These are phyloP conservation scores for Sporothrix protearum DNA, from an alignment of 2,329 filamentous ascomycete species.

Conservation along the genomic window DNA sequence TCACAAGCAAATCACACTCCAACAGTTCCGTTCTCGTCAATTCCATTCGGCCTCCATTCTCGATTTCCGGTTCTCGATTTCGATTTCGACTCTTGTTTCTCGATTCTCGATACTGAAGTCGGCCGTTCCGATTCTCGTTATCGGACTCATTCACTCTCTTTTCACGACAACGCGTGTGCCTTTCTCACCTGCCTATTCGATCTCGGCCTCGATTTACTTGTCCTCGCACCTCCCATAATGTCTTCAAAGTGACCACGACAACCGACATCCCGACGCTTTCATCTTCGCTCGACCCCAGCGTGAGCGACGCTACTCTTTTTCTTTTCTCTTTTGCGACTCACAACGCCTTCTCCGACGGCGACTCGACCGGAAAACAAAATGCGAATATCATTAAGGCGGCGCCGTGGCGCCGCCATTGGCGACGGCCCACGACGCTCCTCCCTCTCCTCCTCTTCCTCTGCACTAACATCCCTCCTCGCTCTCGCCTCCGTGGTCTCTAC, in stretches of 20 bases:
- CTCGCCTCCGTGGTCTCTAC: conserved; percentile 43
- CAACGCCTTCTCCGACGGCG: neutral
- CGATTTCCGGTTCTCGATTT: neutral
- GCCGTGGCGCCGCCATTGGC: conserved; percentile 34
- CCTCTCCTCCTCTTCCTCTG: conserved; percentile 17
- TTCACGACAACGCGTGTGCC: neutral
- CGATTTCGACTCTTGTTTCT: neutral
- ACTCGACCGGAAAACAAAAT: conserved; percentile 38
- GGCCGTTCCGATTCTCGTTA: neutral
- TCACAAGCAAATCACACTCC: neutral
- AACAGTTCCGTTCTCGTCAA: neutral
- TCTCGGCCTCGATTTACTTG: neutral
- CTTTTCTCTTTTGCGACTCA: neutral
- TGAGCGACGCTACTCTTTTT: conserved; percentile 8
- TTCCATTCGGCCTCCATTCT: neutral
- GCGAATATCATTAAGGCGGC: conserved; percentile 46
- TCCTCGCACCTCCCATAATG: conserved; percentile 5
- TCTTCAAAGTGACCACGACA: conserved; percentile 5
- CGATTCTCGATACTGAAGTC: neutral
- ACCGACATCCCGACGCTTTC: neutral
- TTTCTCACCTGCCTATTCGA: neutral
- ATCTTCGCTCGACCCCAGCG: neutral
- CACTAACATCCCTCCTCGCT: conserved; percentile 36
- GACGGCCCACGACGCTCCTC: conserved; percentile 34
- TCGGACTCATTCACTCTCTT: neutral